Conservation (phyloP, 148 eudicot genomes). For the Amaranthus palmeri region DNA sequence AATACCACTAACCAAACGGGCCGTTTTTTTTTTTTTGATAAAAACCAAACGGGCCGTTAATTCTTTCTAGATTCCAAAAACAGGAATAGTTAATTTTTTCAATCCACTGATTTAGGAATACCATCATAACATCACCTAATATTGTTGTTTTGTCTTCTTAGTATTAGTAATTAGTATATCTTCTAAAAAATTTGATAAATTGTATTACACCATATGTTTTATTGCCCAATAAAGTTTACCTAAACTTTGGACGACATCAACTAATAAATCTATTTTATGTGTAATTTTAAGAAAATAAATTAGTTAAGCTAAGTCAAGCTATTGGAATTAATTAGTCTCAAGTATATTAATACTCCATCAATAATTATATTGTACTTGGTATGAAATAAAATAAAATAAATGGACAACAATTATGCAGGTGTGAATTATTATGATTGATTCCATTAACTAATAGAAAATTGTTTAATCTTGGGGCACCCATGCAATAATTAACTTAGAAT, state of each 20-base stretch:
- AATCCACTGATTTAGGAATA: no score
- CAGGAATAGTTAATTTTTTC: no score
- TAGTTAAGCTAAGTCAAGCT: not conserved
- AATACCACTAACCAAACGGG: no score
- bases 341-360: not conserved
- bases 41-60: no score
- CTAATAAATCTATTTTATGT: not conserved
- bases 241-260: not conserved
- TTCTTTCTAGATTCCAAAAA: no score
- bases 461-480: not conserved
- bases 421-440: not conserved
- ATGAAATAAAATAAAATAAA: not conserved
- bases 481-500: no score
- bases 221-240: not conserved
- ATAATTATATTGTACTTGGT: not conserved
- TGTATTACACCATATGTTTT: no score
- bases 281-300: not conserved
- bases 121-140: no score
- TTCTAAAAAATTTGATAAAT: no score
- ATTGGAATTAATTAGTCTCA: not conserved
- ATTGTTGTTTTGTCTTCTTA: no score
- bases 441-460: not conserved
- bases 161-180: no score
- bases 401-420: constrained; percentile 1
- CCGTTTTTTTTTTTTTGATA: no score